Evolutionary conservation across 176 grass and related monocot species (phyloP).

Genomic region (Puya raimondii): DNA sequence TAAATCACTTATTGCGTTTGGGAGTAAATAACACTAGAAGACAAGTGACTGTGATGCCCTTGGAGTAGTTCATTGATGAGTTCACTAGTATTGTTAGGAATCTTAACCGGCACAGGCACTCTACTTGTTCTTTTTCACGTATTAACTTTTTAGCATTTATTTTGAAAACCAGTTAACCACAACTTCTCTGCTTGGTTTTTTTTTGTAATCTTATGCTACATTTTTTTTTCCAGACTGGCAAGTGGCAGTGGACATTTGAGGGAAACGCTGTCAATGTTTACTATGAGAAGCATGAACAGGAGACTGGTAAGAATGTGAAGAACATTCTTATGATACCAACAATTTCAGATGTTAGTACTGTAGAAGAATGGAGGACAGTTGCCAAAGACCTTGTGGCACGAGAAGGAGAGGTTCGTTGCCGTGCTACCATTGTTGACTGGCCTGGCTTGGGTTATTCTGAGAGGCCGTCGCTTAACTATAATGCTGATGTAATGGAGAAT

Average conservation of each 20-base stretch:
- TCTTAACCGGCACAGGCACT: no score
- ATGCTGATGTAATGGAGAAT: conserved; percentile 83
- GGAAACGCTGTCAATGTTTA: conserved; percentile 54
- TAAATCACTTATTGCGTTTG: no score
- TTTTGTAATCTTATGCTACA: conserved; percentile 16
- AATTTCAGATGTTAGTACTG: conserved; percentile 93
- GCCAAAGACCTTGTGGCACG: conserved; percentile 63
- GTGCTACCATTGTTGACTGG: conserved; percentile 93
- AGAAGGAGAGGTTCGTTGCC: conserved; percentile 56
- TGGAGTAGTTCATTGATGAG: no score
- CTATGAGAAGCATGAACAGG: conserved; percentile 58
- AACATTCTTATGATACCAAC: conserved; percentile 93
- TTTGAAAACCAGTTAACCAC: not conserved
- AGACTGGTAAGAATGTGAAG: conserved; percentile 43
- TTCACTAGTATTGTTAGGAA: no score
- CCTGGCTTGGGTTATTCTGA: conserved; percentile 93
- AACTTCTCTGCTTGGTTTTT: not conserved
- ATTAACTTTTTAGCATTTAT: not conserved
- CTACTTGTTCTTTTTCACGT: not conserved
- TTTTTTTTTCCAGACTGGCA: conserved; percentile 62
- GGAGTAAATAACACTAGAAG: no score
- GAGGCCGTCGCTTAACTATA: conserved; percentile 81
- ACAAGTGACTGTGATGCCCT: no score
- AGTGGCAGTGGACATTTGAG: conserved; percentile 81
- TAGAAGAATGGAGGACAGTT: conserved; percentile 74